Evolutionary conservation across 176 grass and related monocot species (phyloP).

Genomic region (Lolium rigidum): DNA sequence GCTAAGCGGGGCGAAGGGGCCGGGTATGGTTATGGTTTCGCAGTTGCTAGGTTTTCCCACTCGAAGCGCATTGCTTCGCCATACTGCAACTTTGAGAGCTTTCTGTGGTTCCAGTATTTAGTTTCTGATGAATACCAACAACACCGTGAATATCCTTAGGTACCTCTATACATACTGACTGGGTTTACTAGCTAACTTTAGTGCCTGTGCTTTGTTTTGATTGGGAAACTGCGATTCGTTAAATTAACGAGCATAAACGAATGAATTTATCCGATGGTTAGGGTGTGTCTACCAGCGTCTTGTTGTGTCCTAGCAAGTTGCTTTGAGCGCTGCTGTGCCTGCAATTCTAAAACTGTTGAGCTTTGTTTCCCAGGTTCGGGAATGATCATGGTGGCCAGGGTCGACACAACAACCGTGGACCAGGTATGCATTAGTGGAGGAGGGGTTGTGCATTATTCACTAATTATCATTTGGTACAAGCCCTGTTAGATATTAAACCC

Average conservation of each 20-base stretch:
- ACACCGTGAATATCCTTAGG: neutral
- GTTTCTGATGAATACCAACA: constrained; percentile 28
- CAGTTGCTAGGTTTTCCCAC: neutral
- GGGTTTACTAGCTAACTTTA: constrained; percentile 2
- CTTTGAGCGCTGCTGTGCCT: neutral
- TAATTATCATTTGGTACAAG: neutral
- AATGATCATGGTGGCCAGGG: constrained; percentile 70
- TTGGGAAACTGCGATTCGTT: neutral
- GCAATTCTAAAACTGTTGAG: neutral
- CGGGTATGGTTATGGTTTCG: neutral
- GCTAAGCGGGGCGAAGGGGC: neutral
- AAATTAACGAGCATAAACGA: neutral
- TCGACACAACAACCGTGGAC: constrained; percentile 59
- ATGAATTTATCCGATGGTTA: constrained; percentile 2
- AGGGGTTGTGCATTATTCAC: constrained; percentile 1
- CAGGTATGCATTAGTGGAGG: constrained; percentile 46
- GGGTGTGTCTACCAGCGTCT: neutral
- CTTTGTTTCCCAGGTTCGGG: constrained; percentile 49
- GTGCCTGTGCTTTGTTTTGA: neutral
- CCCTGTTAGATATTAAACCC: neutral
- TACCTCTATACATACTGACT: neutral
- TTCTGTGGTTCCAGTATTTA: neutral
- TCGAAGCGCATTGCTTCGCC: neutral
- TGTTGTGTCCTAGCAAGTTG: neutral
- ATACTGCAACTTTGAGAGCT: neutral